phyloP scores from a whole-genome alignment of 441 rosid species.

The Brassica hybrid region DNA sequence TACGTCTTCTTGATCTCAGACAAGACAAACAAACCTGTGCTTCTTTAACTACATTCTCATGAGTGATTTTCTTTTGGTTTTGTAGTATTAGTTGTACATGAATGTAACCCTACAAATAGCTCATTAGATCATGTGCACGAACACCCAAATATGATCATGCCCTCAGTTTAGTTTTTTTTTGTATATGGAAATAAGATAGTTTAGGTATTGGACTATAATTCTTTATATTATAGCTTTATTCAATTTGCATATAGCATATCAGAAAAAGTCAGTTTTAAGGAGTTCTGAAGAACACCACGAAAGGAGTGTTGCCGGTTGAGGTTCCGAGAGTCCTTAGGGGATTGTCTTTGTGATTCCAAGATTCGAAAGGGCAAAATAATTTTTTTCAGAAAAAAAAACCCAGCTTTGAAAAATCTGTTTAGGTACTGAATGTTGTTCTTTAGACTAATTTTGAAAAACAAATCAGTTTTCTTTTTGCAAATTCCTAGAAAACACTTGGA shows the following conservation, averaged over 20 bases:
- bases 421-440: too few species aligned
- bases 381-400: neutral
- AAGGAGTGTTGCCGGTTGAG: conserved; percentile 36
- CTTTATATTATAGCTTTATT: neutral
- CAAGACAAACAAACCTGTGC: conserved; percentile 1
- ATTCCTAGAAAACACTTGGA: neutral
- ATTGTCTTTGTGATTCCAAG: neutral
- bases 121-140: neutral
- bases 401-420: neutral
- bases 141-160: neutral
- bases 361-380: conserved; percentile 2
- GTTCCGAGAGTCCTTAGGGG: conserved; percentile 26
- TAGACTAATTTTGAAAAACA: too few species aligned
- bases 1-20: neutral
- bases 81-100: neutral
- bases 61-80: neutral
- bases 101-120: neutral
- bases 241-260: neutral
- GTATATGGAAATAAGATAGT: neutral
- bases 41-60: neutral
- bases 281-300: conserved; percentile 3
- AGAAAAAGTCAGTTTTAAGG: neutral
- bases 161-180: neutral
- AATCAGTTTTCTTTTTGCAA: neutral
- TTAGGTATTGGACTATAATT: neutral